These are phyloP conservation scores for Pontederia crassipes DNA, from an alignment of 176 grass and related monocot species.

Conservation along the genomic window DNA sequence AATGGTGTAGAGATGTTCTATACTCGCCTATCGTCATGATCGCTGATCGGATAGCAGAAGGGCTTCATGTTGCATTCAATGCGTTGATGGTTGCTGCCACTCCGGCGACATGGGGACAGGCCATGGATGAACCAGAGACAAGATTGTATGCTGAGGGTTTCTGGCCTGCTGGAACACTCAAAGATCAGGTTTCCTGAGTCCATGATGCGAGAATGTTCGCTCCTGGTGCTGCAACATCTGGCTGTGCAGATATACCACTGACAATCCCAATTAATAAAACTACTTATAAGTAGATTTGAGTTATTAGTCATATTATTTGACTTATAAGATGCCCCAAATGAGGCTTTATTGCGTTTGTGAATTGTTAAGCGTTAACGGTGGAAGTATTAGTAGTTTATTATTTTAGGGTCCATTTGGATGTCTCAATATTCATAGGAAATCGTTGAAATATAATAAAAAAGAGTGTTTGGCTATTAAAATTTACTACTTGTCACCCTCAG, in stretches of 20 bases:
- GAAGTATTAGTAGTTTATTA: no score
- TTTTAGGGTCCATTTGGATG: no score
- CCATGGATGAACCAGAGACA: constrained; percentile 84
- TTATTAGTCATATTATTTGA: no score
- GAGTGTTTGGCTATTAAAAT: no score
- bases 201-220: constrained; percentile 86
- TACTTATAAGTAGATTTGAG: no score
- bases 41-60: constrained; percentile 61
- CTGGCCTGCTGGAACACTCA: constrained; percentile 42
- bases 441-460: no score
- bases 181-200: constrained; percentile 27
- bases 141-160: constrained; percentile 67
- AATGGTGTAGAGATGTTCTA: neutral
- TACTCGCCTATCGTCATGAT: constrained; percentile 60
- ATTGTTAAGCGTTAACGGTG: no score
- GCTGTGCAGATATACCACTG: constrained; percentile 24
- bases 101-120: constrained; percentile 68
- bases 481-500: no score
- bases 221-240: constrained; percentile 67
- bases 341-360: no score
- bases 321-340: no score
- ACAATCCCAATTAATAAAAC: neutral
- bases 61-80: constrained; percentile 84
- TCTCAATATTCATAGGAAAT: no score
- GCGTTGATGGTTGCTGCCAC: constrained; percentile 51